These are phyloP conservation scores for Penicillium palitans DNA, from an alignment of 2,329 filamentous ascomycete species.

Conservation along the genomic window DNA sequence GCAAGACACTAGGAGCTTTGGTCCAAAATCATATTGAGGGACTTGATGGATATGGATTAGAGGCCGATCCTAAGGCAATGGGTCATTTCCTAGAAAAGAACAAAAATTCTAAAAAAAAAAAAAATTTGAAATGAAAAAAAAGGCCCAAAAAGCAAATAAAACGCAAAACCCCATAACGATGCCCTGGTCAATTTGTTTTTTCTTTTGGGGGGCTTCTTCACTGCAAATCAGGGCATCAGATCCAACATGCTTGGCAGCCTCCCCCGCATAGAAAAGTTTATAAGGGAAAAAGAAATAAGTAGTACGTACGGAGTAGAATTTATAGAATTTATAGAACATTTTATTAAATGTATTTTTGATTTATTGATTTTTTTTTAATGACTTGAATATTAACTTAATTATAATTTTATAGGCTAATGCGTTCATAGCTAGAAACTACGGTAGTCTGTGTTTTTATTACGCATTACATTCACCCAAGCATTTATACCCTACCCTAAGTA, in stretches of 20 bases:
- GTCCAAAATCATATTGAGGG: neutral
- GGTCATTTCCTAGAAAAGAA: neutral
- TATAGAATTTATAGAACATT: neutral
- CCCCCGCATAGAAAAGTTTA: conserved; percentile 30
- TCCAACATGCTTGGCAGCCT: conserved; percentile 28
- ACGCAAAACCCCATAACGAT: neutral
- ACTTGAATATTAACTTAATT: neutral
- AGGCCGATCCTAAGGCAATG: conserved; percentile 5
- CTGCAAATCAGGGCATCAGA: conserved; percentile 26
- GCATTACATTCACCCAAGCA: conserved; percentile 13
- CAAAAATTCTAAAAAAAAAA: neutral
- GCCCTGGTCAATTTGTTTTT: conserved; percentile 5
- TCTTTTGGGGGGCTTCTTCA: conserved; percentile 16
- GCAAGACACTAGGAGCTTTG: neutral
- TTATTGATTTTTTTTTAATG: neutral
- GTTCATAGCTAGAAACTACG: conserved; percentile 10
- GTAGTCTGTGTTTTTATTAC: conserved; percentile 23
- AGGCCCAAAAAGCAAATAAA: neutral
- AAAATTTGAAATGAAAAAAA: neutral
- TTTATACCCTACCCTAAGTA: neutral
- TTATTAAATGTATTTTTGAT: neutral
- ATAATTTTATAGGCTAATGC: neutral
- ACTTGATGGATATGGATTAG: neutral
- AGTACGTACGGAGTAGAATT: neutral
- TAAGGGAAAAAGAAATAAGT: neutral